Conservation (phyloP, 2,329 filamentous ascomycete genomes). For the Microcyclospora pomicola region DNA sequence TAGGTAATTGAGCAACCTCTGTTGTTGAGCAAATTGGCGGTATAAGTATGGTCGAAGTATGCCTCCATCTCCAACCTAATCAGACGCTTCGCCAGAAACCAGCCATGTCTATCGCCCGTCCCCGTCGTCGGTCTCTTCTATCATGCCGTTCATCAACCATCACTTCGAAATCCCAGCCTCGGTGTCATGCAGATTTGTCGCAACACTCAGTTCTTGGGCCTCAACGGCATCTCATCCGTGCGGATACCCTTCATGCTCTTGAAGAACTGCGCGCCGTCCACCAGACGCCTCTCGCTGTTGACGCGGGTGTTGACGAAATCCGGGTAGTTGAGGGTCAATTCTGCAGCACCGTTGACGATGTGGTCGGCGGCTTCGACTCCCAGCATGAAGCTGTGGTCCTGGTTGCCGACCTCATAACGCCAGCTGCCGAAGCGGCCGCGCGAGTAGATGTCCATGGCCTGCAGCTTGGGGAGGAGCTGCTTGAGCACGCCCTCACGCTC, state of each 20-base stretch:
- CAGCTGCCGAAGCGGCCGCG: constrained; percentile 96
- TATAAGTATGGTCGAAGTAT: too few relatives aligned
- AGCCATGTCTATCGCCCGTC: too few relatives aligned
- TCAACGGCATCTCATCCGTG: constrained; percentile 4
- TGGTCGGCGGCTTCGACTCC: constrained; percentile 87
- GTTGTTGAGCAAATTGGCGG: too few relatives aligned
- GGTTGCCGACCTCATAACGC: constrained; percentile 94
- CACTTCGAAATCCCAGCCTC: too few relatives aligned
- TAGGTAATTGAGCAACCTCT: too few relatives aligned
- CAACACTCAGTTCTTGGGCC: constrained; percentile 2
- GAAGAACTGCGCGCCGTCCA: constrained; percentile 48
- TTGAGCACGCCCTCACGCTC: constrained; percentile 93
- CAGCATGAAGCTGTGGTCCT: constrained; percentile 96
- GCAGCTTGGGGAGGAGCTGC: constrained; percentile 81
- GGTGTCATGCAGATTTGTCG: too few relatives aligned
- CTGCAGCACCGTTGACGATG: constrained; percentile 76
- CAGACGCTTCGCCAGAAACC: too few relatives aligned
- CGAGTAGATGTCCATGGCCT: constrained; percentile 83
- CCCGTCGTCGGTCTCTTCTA: too few relatives aligned
- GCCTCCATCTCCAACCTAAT: too few relatives aligned
- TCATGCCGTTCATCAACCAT: too few relatives aligned
- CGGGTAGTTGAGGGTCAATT: constrained; percentile 90
- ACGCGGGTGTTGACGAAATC: constrained; percentile 78
- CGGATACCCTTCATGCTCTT: constrained; percentile 19
- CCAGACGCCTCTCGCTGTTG: constrained; percentile 51